Conservation (phyloP, 192 early-diverging fungal genomes). For the Coemansia interrupta region DNA sequence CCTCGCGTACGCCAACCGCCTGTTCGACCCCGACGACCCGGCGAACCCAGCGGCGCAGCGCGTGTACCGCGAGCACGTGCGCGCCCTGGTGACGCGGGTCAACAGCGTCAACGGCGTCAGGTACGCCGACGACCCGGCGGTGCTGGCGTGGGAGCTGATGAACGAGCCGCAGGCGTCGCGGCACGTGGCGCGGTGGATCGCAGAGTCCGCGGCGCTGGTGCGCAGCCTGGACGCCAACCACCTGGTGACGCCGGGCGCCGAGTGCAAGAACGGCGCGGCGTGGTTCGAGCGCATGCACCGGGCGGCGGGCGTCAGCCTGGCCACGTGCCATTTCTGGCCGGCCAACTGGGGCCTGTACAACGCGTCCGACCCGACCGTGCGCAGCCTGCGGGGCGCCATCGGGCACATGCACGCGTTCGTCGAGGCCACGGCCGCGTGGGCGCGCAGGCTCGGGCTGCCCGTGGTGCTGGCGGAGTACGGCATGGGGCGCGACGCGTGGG, state of each 20-base stretch:
- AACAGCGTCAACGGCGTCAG: conserved; percentile 53
- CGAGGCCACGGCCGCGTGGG: conserved; percentile 50
- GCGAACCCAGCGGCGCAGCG: conserved; percentile 31
- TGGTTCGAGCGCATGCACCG: conserved; percentile 57
- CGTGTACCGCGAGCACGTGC: conserved; percentile 53
- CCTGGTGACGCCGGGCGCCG: conserved; percentile 61
- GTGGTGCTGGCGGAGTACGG: conserved; percentile 61
- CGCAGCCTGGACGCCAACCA: conserved; percentile 55
- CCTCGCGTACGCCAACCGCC: conserved; percentile 50
- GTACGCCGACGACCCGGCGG: conserved; percentile 59
- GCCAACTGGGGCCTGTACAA: conserved; percentile 62
- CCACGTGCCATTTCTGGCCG: conserved; percentile 55
- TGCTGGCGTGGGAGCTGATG: conserved; percentile 68
- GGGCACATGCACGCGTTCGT: conserved; percentile 47
- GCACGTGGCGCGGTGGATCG: conserved; percentile 51
- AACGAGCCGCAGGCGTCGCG: conserved; percentile 62
- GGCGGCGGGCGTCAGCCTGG: conserved; percentile 49
- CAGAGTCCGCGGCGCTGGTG: conserved; percentile 52
- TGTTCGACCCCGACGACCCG: conserved; percentile 33
- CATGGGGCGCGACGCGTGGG: conserved; percentile 52
- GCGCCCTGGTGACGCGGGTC: conserved; percentile 36
- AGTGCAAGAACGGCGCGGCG: conserved; percentile 56
- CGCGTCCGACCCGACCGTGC: conserved; percentile 36
- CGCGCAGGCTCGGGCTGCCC: conserved; percentile 50
- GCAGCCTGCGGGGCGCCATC: conserved; percentile 40